phyloP scores from a whole-genome alignment of 805 yeast genomes.

The Suhomyces emberorum region DNA sequence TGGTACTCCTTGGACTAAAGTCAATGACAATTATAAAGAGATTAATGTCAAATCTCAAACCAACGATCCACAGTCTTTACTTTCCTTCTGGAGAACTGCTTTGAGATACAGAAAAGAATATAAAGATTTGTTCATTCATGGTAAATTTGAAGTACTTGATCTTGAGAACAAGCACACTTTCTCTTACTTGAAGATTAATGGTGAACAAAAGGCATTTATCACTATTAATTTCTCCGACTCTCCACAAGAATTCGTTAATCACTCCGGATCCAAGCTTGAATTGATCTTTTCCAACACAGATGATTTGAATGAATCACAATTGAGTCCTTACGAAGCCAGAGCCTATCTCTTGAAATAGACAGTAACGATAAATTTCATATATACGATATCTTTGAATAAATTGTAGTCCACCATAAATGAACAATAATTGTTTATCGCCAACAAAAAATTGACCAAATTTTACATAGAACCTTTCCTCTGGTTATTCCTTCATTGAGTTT shows the following conservation, averaged over 20 bases:
- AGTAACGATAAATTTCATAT: too few relatives aligned
- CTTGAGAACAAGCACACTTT: slow-evolving; percentile 40
- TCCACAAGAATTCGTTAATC: slow-evolving; percentile 25
- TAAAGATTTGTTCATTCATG: slow-evolving; percentile 45
- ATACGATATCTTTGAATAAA: too few relatives aligned
- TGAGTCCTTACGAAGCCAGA: slow-evolving; percentile 47
- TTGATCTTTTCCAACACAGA: slow-evolving; percentile 32
- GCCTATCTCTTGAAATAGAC: slow-evolving; percentile 25
- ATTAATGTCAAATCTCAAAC: slow-evolving; percentile 48
- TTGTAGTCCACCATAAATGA: too few relatives aligned
- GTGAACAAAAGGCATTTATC: slow-evolving; percentile 29
- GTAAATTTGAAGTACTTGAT: slow-evolving; percentile 44
- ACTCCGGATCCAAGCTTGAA: slow-evolving; percentile 24
- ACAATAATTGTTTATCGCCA: too few relatives aligned
- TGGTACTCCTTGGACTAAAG: slow-evolving; percentile 51
- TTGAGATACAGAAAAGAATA: slow-evolving; percentile 42
- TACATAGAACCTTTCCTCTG: too few relatives aligned
- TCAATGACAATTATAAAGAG: slow-evolving; percentile 47
- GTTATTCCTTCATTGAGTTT: too few relatives aligned
- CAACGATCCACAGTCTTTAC: slow-evolving; percentile 44
- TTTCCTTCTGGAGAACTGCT: slow-evolving; percentile 44
- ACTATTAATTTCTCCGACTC: slow-evolving; percentile 43
- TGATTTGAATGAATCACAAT: slow-evolving; percentile 18
- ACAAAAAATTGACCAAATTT: too few relatives aligned
- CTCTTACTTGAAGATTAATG: slow-evolving; percentile 38